Evolutionary conservation across 2,329 filamentous ascomycete species (phyloP), one percentile per base, ranked within the genome.

Genomic region (Phyllosticta capitalensis): DNA sequence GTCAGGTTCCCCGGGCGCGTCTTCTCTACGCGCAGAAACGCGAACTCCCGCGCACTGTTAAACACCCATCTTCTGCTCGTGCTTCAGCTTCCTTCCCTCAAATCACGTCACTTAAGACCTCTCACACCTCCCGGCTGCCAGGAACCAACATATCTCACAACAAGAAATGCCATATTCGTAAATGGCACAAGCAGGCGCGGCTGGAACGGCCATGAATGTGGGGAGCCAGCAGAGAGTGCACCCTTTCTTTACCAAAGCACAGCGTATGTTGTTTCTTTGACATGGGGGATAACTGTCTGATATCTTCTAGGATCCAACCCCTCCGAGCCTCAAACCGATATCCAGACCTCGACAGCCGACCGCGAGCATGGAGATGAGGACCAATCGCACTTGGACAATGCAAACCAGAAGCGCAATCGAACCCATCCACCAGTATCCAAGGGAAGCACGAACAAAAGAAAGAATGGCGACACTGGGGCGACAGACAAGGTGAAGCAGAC

Each of bases 181-280:
- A 64, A 75, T 75, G 72, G 72, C 72, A 64, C 64, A 70, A 52
- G 58, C 68, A 62, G 68, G 67, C 63, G 69, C 73, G 62, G 12
- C 38, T 45, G 67, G 68, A 49, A 63, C 67, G 59, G 71, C 68
- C 61, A 75, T 75, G 72, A 67, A 69, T 67, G 63, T 71, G 48
- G 72, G 71, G 58, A 66, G 68, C 54, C 65, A 64, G 56, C 67
- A 72, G 62, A 65, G 58, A 62, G 58, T 74, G 55, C 72, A 75
- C 63, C 72, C 72, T 26, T 74, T 75, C 67, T 75, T 75, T 60
- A 63, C 68, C 24, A 63, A 73, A 71, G 59, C 62, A 66, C 14
- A 48, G 56, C 2, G 56, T 61, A 20, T 56, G 59, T 12, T 10
- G 54, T 9, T 17, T 14, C 9, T 4, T 20, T n/a, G 1, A 1